Percentiles rank a stretch among this genome's conserved stretches.
phyloP scores from a whole-genome alignment of 441 rosid genomes.

The Iberis amara region DNA sequence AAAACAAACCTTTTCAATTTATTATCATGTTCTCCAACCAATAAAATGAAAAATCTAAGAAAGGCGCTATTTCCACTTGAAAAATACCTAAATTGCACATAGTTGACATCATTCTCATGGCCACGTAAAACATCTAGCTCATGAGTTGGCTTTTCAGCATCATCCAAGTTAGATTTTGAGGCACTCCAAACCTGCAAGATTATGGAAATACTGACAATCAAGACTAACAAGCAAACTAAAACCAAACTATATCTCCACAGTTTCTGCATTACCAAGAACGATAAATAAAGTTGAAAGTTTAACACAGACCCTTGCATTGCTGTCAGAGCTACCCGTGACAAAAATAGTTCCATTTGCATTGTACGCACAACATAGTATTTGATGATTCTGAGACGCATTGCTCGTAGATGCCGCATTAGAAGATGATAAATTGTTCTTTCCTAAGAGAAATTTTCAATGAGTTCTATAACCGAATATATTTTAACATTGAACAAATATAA shows the following conservation, averaged over 20 bases:
- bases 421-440: conserved; percentile 46
- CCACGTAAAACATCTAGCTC: conserved; percentile 74
- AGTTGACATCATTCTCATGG: conserved; percentile 81
- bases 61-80: conserved; percentile 11
- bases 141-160: conserved; percentile 56
- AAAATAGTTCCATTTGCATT: conserved; percentile 82
- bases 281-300: conserved; percentile 28
- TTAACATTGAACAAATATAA: conserved; percentile 7
- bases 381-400: conserved; percentile 49
- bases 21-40: conserved; percentile 14
- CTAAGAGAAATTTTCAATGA: conserved; percentile 42
- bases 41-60: conserved; percentile 17
- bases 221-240: conserved; percentile 22
- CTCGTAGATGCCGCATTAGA: conserved; percentile 46
- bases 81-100: conserved; percentile 66
- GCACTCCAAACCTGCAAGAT: conserved; percentile 76
- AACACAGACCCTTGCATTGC: conserved; percentile 67
- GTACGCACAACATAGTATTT: conserved; percentile 70
- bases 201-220: conserved; percentile 23
- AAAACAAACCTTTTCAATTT: conserved; percentile 24
- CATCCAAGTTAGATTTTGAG: conserved; percentile 43
- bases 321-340: conserved; percentile 82
- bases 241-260: conserved; percentile 16
- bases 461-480: conserved; percentile 12
- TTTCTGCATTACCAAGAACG: conserved; percentile 23